These are phyloP conservation scores for Leucosporidium scottii DNA, from an alignment of 768 basidiomycete genomes.

Conservation along the genomic window DNA sequence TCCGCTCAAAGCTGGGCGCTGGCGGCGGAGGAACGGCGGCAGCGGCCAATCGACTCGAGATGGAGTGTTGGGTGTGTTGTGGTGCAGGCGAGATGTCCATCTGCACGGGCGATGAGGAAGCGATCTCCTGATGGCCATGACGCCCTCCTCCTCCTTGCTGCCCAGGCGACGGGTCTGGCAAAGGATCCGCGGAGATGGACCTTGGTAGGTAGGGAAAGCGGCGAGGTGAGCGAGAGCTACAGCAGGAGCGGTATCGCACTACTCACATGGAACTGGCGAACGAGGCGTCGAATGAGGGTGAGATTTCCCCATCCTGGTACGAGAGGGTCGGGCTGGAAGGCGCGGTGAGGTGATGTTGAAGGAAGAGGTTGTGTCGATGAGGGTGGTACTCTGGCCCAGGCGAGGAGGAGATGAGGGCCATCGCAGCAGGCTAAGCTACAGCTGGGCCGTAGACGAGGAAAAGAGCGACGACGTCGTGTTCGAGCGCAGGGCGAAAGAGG, in stretches of 20 bases:
- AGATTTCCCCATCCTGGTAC: constrained; percentile 27
- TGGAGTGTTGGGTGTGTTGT: constrained; percentile 9
- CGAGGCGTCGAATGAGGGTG: constrained; percentile 29
- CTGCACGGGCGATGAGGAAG: constrained; percentile 6
- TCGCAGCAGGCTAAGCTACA: background rate
- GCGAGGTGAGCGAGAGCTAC: background rate
- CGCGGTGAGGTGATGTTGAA: background rate
- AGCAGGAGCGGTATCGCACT: background rate
- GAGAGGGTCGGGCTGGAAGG: constrained; percentile 25
- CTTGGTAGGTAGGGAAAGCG: background rate
- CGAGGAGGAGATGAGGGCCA: constrained; percentile 17
- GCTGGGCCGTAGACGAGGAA: background rate
- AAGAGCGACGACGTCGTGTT: background rate
- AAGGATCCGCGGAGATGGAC: constrained; percentile 24
- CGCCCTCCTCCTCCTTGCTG: background rate
- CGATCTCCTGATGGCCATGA: background rate
- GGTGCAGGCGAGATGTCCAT: constrained; percentile 31
- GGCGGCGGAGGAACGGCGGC: background rate
- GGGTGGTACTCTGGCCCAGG: background rate
- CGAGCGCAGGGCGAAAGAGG: background rate
- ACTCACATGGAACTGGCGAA: constrained; percentile 31
- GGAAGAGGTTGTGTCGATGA: background rate
- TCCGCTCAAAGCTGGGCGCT: no score
- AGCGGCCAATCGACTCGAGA: constrained; percentile 1
- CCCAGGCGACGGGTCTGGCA: background rate